Percentiles rank a stretch among this genome's conserved stretches.
Conservation (phyloP, 2,329 filamentous ascomycete genomes). For the Hypoxylon sp. region DNA sequence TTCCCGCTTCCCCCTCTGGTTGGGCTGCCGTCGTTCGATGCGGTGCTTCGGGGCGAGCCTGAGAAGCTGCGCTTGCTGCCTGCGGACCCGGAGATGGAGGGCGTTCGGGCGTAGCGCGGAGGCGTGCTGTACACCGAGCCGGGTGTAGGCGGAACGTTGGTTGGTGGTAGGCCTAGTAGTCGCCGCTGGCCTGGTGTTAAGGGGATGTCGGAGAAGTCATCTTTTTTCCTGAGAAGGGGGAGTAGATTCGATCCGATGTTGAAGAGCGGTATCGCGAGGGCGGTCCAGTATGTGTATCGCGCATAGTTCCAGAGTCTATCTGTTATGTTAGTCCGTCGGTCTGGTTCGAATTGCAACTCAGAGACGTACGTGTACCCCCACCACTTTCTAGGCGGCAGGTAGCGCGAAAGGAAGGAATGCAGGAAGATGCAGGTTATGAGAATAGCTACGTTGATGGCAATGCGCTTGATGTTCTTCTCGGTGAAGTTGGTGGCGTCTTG, state of each 20-base stretch:
- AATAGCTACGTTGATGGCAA: conserved; percentile 75
- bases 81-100: conserved; percentile 74
- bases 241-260: conserved; percentile 81
- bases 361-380: conserved; percentile 47
- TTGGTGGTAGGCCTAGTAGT: conserved; percentile 84
- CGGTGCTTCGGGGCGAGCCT: conserved; percentile 71
- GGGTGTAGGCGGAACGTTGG: conserved; percentile 73
- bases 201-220: conserved; percentile 89
- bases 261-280: conserved; percentile 72
- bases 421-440: conserved; percentile 50
- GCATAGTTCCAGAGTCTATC: conserved; percentile 56
- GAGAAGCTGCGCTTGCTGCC: conserved; percentile 71
- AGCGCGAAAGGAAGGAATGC: conserved; percentile 41
- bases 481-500: conserved; percentile 85
- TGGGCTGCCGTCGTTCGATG: conserved; percentile 51
- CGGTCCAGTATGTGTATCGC: conserved; percentile 62
- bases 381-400: conserved; percentile 45
- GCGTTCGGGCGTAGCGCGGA: conserved; percentile 85
- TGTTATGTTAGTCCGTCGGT: conserved; percentile 25
- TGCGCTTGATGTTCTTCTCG: conserved; percentile 79
- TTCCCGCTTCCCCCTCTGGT: conserved; percentile 54
- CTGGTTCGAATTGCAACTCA: conserved; percentile 4
- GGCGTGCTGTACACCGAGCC: conserved; percentile 85
- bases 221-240: conserved; percentile 79
- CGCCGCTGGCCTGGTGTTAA: conserved; percentile 90